These are phyloP conservation scores for Kwoniella mangroviensis DNA, from an alignment of 768 basidiomycete species.

Conservation along the genomic window DNA sequence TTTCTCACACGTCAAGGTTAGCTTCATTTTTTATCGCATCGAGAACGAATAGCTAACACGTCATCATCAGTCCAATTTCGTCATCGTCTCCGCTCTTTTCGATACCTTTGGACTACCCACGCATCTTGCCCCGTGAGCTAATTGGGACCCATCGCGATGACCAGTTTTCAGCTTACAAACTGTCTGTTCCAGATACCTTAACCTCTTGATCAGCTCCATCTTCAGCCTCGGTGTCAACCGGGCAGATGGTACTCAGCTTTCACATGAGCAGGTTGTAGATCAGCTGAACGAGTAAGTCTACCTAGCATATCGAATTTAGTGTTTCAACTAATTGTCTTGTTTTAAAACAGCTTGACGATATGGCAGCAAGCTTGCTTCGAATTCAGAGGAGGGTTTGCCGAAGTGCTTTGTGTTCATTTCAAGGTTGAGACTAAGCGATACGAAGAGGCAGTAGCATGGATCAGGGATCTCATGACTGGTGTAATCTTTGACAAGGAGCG, in stretches of 20 bases:
- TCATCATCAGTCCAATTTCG: slow-evolving; percentile 78
- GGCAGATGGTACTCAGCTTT: slow-evolving; percentile 69
- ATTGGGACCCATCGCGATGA: too few relatives aligned
- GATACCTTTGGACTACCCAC: slow-evolving; percentile 75
- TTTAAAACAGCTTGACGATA: slow-evolving; percentile 65
- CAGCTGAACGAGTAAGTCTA: slow-evolving; percentile 75
- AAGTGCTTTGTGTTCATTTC: slow-evolving; percentile 74
- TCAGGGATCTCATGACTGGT: slow-evolving; percentile 48
- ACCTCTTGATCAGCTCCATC: slow-evolving; percentile 78
- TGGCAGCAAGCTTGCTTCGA: slow-evolving; percentile 78
- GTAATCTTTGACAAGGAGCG: slow-evolving; percentile 50
- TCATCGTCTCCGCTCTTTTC: slow-evolving; percentile 77
- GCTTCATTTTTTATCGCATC: slow-evolving; percentile 20
- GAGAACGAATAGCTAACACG: slow-evolving; percentile 23
- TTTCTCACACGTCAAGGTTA: slow-evolving; percentile 88
- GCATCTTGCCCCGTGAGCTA: slow-evolving; percentile 74
- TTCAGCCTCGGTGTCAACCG: slow-evolving; percentile 83
- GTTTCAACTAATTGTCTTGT: background rate
- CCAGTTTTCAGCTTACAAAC: background rate
- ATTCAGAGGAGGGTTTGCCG: slow-evolving; percentile 67
- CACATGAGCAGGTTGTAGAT: slow-evolving; percentile 89
- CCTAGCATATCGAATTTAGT: background rate
- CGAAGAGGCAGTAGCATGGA: slow-evolving; percentile 79
- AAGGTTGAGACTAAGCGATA: slow-evolving; percentile 84
- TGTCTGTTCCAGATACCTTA: slow-evolving; percentile 66